These are phyloP conservation scores for Paramecium caudatum DNA, from an alignment of 73 alveolate species.

Conservation along the genomic window DNA sequence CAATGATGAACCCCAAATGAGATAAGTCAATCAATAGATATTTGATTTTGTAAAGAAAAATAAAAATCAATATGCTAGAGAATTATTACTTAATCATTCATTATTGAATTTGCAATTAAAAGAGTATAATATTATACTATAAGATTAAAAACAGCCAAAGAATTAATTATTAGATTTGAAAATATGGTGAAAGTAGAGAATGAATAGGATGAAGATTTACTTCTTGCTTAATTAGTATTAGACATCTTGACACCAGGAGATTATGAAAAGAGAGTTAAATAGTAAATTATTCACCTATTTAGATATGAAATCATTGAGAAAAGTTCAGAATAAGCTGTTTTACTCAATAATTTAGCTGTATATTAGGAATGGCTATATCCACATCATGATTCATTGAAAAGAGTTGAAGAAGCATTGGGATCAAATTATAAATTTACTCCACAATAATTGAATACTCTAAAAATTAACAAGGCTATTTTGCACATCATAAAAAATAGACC, in stretches of 20 bases:
- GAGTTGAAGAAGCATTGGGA: slow-evolving; percentile 71
- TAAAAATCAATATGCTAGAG: slow-evolving; percentile 64
- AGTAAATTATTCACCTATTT: not conserved
- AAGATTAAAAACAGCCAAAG: slow-evolving; percentile 41
- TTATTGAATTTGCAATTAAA: not conserved
- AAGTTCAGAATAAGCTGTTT: slow-evolving; percentile 36
- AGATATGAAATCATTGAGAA: slow-evolving; percentile 55
- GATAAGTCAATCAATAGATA: slow-evolving; percentile 9
- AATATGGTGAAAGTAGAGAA: slow-evolving; percentile 60
- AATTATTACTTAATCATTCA: slow-evolving; percentile 53
- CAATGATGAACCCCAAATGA: not conserved
- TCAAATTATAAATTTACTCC: slow-evolving; percentile 71
- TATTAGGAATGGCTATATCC: slow-evolving; percentile 5
- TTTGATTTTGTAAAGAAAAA: slow-evolving; percentile 24
- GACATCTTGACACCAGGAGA: not conserved
- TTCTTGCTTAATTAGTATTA: slow-evolving; percentile 27
- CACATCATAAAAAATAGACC: slow-evolving; percentile 53
- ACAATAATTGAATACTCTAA: slow-evolving; percentile 58
- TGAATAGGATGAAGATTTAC: slow-evolving; percentile 57
- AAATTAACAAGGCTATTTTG: slow-evolving; percentile 64
- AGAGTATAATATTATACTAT: not conserved
- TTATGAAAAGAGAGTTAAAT: not conserved
- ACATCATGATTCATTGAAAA: slow-evolving; percentile 72
- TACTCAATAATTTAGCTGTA: slow-evolving; percentile 34
- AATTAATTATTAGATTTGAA: slow-evolving; percentile 54